phyloP scores from a whole-genome alignment of 164 flowering plant genomes.

The Protea cynaroides region DNA sequence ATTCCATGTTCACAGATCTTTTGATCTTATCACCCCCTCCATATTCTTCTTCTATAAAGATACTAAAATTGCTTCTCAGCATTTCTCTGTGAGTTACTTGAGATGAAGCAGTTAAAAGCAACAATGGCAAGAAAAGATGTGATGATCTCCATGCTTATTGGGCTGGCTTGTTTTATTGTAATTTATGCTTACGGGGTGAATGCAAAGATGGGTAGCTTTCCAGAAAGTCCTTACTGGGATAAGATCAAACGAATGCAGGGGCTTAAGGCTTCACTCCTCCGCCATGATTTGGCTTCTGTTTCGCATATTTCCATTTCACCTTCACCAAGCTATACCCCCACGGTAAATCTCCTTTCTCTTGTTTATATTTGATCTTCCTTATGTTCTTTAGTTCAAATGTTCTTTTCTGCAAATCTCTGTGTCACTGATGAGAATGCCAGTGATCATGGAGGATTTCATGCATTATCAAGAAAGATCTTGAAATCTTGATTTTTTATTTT shows the following conservation, averaged over 20 bases:
- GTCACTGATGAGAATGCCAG: not conserved
- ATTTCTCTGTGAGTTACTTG: not conserved
- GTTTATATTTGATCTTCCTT: not conserved
- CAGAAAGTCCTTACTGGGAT: slow-evolving; percentile 3
- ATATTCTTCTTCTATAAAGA: not conserved
- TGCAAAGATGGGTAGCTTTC: slow-evolving; percentile 4
- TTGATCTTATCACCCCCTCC: not conserved
- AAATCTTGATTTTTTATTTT: no score
- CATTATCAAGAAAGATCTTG: not conserved
- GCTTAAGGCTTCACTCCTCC: slow-evolving; percentile 21
- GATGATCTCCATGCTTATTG: slow-evolving; percentile 2
- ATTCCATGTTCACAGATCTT: not conserved
- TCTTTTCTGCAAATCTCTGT: not conserved
- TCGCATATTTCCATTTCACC: slow-evolving; percentile 5
- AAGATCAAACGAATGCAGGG: slow-evolving; percentile 26
- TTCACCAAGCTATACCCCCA: slow-evolving; percentile 6
- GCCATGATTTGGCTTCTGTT: slow-evolving; percentile 16
- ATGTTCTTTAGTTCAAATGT: not conserved
- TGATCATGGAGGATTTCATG: no score
- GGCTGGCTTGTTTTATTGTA: slow-evolving; percentile 13
- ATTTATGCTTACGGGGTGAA: slow-evolving; percentile 18
- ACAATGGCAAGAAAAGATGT: slow-evolving; percentile 12
- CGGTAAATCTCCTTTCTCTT: slow-evolving; percentile 11
- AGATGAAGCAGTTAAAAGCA: slow-evolving; percentile 2
- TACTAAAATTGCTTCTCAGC: not conserved